Conservation (phyloP, 345 rosid species). For the Acer negundo region DNA sequence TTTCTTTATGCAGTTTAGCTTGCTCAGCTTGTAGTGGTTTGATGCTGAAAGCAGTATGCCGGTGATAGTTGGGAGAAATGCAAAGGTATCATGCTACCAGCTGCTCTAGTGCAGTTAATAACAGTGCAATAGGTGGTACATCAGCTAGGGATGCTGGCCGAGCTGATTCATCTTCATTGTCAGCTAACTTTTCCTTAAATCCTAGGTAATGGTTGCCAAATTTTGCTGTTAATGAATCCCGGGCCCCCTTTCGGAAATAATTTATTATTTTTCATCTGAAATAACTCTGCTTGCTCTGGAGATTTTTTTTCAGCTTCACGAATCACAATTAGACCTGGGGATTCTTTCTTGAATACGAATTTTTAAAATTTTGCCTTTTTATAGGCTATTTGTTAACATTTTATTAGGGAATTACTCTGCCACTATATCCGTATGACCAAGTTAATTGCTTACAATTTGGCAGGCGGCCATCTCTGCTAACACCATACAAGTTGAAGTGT, state of each 20-base stretch:
- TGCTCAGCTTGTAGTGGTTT: slow-evolving; percentile 38
- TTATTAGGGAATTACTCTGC: slow-evolving; percentile 1
- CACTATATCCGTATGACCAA: slow-evolving; percentile 1
- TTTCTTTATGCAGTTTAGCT: slow-evolving; percentile 38
- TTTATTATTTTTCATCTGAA: background rate
- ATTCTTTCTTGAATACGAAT: background rate
- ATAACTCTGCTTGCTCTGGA: background rate
- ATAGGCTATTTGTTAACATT: slow-evolving; percentile 3
- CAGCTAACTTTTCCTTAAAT: slow-evolving; percentile 60
- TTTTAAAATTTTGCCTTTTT: background rate
- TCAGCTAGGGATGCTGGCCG: slow-evolving; percentile 78
- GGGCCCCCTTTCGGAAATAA: background rate
- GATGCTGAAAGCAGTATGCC: slow-evolving; percentile 84
- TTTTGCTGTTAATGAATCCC: background rate
- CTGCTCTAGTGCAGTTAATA: slow-evolving; percentile 98
- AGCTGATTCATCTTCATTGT: slow-evolving; percentile 75
- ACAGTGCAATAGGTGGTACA: slow-evolving; percentile 69
- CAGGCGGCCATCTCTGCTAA: slow-evolving; percentile 74
- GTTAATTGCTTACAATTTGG: slow-evolving; percentile 21
- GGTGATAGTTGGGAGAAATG: slow-evolving; percentile 92
- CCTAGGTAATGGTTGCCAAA: slow-evolving; percentile 54
- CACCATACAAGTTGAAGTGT: slow-evolving; percentile 89
- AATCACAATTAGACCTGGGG: background rate
- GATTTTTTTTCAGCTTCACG: slow-evolving; percentile 14
- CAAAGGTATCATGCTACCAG: slow-evolving; percentile 90